These are phyloP conservation scores for Prillingera fragicola DNA, from an alignment of 1,284 basidiomycete genomes.

Conservation along the genomic window DNA sequence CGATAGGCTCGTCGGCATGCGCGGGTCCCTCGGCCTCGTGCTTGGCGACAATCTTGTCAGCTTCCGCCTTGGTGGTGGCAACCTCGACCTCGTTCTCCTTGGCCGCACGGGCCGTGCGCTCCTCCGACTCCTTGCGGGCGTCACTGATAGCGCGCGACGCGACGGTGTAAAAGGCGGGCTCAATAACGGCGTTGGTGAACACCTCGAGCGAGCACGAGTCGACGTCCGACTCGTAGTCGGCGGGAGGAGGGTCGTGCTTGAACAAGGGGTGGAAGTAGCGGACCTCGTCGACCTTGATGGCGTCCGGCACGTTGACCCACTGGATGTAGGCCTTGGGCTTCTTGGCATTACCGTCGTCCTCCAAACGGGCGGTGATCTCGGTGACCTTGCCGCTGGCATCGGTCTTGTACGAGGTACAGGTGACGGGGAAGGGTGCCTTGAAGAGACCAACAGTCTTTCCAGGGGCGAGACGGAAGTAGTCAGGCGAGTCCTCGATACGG, in stretches of 20 bases:
- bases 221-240: constrained; percentile 78
- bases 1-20: constrained; percentile 50
- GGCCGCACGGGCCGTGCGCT: constrained; percentile 58
- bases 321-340: constrained; percentile 97
- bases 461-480: constrained; percentile 96
- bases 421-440: constrained; percentile 90
- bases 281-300: constrained; percentile 78
- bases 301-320: constrained; percentile 86
- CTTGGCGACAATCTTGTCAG: constrained; percentile 28
- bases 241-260: constrained; percentile 85
- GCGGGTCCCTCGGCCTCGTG: constrained; percentile 52
- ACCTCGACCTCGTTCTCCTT: constrained; percentile 21
- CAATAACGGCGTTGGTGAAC: constrained; percentile 73
- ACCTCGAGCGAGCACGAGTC: constrained; percentile 75
- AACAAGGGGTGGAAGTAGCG: constrained; percentile 90
- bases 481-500: constrained; percentile 79
- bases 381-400: constrained; percentile 69
- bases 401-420: constrained; percentile 80
- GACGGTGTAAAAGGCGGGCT: constrained; percentile 82
- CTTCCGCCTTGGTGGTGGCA: constrained; percentile 50
- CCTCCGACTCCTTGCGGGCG: constrained; percentile 63
- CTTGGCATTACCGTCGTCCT: constrained; percentile 59
- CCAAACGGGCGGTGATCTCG: constrained; percentile 73
- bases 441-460: constrained; percentile 96
- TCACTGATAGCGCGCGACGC: constrained; percentile 64